phyloP scores from a whole-genome alignment of 768 basidiomycete genomes.

The Leucocoprinus sp. region DNA sequence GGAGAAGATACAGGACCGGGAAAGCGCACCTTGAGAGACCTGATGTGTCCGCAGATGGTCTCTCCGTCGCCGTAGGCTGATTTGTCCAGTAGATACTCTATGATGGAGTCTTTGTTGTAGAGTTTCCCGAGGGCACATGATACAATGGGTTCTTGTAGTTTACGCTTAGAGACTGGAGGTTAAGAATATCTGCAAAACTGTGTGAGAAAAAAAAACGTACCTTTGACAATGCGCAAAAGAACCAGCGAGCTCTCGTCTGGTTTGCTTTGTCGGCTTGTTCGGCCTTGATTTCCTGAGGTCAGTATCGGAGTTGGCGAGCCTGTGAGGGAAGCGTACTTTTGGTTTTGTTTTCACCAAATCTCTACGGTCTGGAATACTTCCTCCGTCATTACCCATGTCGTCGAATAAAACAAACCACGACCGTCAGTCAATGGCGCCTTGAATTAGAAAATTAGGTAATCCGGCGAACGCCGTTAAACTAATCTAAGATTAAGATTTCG shows the following conservation, averaged over 20 bases:
- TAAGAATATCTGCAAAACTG: neutral
- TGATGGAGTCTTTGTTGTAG: slow-evolving; percentile 92
- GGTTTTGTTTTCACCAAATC: slow-evolving; percentile 68
- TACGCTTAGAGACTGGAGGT: slow-evolving; percentile 41
- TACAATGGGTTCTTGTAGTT: slow-evolving; percentile 84
- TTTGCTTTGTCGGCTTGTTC: slow-evolving; percentile 90
- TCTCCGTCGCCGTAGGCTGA: slow-evolving; percentile 85
- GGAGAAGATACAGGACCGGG: neutral
- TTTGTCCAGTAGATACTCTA: slow-evolving; percentile 84
- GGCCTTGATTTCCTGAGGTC: slow-evolving; percentile 31
- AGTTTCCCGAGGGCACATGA: slow-evolving; percentile 89
- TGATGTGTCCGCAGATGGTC: slow-evolving; percentile 86
- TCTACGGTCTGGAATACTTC: slow-evolving; percentile 78
- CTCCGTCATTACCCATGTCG: slow-evolving; percentile 81
- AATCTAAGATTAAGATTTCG: neutral
- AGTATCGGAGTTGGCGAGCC: neutral
- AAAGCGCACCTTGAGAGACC: slow-evolving; percentile 72
- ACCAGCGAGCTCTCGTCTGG: slow-evolving; percentile 81
- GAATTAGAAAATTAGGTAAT: too few species aligned
- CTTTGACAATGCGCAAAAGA: slow-evolving; percentile 94
- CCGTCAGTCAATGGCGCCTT: too few species aligned
- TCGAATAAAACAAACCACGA: too few species aligned
- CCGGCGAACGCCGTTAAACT: neutral
- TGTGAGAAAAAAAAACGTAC: slow-evolving; percentile 29
- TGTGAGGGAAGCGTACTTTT: slow-evolving; percentile 37